Conservation (phyloP, 129 eudicot species). For the Gnaphalium uliginosum region DNA sequence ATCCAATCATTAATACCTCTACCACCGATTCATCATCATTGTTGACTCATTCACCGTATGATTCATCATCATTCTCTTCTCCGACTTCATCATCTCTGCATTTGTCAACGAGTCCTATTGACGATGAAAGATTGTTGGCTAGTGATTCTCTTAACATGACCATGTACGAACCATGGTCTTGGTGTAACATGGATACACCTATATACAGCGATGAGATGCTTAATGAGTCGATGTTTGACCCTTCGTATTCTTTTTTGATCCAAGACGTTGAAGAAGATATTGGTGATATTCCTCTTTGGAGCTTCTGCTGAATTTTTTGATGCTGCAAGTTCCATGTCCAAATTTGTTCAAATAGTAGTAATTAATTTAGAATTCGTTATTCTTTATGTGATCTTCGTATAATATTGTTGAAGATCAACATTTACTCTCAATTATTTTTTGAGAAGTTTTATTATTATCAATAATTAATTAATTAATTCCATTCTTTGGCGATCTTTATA, state of each 20-base stretch:
- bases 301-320: conserved; percentile 61
- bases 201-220: conserved; percentile 51
- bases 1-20: conserved; percentile 1
- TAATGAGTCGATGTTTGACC: conserved; percentile 54
- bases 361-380: conserved; percentile 19
- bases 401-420: conserved; percentile 28
- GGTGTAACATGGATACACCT: conserved; percentile 69
- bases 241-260: conserved; percentile 29
- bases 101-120: conserved; percentile 26
- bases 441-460: conserved; percentile 5
- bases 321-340: conserved; percentile 26
- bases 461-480: conserved; percentile 8
- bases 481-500: neutral
- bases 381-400: conserved; percentile 34
- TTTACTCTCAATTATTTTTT: conserved; percentile 15
- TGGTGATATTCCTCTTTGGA: conserved; percentile 73
- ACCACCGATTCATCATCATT: neutral
- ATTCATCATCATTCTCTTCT: conserved; percentile 25
- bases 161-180: conserved; percentile 37
- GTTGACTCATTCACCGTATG: neutral
- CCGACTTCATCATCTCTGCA: conserved; percentile 19
- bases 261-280: conserved; percentile 49
- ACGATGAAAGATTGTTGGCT: conserved; percentile 33
- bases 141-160: conserved; percentile 9
- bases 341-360: neutral